These are phyloP conservation scores for Zymoseptoria tritici DNA, from an alignment of 2,329 filamentous ascomycete species.

Conservation along the genomic window DNA sequence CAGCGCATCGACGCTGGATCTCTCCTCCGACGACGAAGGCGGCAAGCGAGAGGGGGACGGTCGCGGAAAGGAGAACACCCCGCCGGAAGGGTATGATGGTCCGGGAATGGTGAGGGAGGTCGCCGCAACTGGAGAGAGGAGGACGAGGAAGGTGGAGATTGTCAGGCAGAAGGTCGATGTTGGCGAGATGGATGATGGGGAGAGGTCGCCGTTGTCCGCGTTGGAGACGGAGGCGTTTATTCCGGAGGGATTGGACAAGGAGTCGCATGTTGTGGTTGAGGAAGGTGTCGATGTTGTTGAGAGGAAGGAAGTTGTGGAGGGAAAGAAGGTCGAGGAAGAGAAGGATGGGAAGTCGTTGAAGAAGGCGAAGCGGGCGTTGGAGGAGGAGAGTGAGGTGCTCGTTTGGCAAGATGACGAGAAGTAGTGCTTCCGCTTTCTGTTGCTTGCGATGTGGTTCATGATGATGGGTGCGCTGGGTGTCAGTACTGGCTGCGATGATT, in stretches of 20 bases:
- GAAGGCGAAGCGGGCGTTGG: neutral
- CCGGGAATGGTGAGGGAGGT: slow-evolving; percentile 6
- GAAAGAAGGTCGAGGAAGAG: slow-evolving; percentile 5
- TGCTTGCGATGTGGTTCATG: neutral
- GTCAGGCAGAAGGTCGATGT: slow-evolving; percentile 24
- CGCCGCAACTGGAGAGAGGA: slow-evolving; percentile 5
- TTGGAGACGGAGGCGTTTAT: slow-evolving; percentile 31
- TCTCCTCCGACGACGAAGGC: slow-evolving; percentile 79
- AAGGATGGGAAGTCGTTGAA: slow-evolving; percentile 8
- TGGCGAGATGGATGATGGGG: slow-evolving; percentile 30
- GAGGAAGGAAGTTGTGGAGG: slow-evolving; percentile 1
- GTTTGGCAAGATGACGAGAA: slow-evolving; percentile 22
- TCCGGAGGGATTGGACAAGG: slow-evolving; percentile 28
- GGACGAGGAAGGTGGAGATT: slow-evolving; percentile 22
- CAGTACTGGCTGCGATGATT: slow-evolving; percentile 1
- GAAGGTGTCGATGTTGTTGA: neutral
- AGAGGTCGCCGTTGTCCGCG: slow-evolving; percentile 28
- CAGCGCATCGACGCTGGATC: slow-evolving; percentile 76
- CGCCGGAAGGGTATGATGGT: slow-evolving; percentile 49
- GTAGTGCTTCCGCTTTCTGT: neutral
- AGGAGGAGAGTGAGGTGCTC: slow-evolving; percentile 19
- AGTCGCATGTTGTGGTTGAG: slow-evolving; percentile 24
- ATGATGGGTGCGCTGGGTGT: neutral
- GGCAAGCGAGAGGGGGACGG: slow-evolving; percentile 48
- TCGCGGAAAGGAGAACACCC: slow-evolving; percentile 87